phyloP scores from a whole-genome alignment of 805 yeast genomes.

The Suhomyces kilbournensis region DNA sequence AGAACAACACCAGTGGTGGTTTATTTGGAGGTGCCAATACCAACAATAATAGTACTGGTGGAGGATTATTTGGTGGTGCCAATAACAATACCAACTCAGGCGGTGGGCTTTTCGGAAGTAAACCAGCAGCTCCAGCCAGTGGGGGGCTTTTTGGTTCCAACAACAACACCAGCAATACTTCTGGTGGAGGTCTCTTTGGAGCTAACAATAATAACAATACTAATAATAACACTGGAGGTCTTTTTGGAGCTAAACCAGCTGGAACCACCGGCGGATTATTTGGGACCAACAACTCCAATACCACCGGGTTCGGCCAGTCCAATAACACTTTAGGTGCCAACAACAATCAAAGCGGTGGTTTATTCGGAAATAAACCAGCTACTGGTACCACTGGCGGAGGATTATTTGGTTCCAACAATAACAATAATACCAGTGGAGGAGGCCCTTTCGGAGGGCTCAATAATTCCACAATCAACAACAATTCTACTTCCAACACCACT shows the following conservation, averaged over 20 bases:
- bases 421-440: slow-evolving; percentile 11
- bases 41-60: slow-evolving; percentile 8
- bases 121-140: slow-evolving; percentile 15
- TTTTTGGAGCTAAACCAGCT: slow-evolving; percentile 21
- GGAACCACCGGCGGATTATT: slow-evolving; percentile 41
- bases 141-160: slow-evolving; percentile 20
- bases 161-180: slow-evolving; percentile 5
- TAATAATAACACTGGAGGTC: slow-evolving; percentile 17
- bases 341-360: slow-evolving; percentile 3
- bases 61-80: slow-evolving; percentile 15
- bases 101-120: slow-evolving; percentile 20
- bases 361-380: slow-evolving; percentile 22
- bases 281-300: slow-evolving; percentile 27
- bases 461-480: slow-evolving; percentile 5
- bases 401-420: slow-evolving; percentile 16
- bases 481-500: slow-evolving; percentile 3
- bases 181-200: slow-evolving; percentile 11
- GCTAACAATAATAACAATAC: slow-evolving; percentile 6
- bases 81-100: slow-evolving; percentile 10
- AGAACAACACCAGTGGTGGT: slow-evolving; percentile 16
- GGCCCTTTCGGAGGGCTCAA: slow-evolving; percentile 12
- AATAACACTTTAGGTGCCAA: slow-evolving; percentile 7
- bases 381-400: slow-evolving; percentile 23
- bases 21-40: slow-evolving; percentile 12
- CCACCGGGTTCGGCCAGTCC: slow-evolving; percentile 24